A percentile compares a stretch with the other conserved stretches of the same genome.
phyloP scores from a whole-genome alignment of 148 eudicot species.

The Heliamphora exappendiculata region DNA sequence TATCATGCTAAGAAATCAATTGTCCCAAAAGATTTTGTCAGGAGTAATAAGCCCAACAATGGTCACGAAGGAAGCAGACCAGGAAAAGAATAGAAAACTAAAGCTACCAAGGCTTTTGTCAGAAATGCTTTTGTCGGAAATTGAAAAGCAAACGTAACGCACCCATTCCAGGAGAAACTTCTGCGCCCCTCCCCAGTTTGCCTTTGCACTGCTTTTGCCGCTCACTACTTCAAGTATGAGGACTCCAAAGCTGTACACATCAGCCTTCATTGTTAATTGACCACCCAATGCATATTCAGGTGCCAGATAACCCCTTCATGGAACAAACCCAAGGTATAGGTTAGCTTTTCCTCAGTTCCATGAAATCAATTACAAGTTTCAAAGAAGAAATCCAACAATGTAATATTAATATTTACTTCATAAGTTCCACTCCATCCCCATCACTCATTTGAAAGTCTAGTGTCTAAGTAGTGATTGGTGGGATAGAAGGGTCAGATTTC shows the following conservation, averaged over 20 bases:
- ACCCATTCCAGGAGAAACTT: constrained; percentile 85
- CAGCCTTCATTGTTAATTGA: constrained; percentile 79
- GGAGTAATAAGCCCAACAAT: not conserved
- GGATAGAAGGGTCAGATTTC: no score
- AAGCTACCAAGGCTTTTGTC: not conserved
- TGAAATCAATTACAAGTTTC: not conserved
- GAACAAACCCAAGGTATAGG: constrained; percentile 11
- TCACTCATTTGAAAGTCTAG: no score
- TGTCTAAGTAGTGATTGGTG: no score
- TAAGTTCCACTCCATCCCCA: no score
- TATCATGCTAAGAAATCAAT: not conserved
- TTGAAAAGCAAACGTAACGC: constrained; percentile 13
- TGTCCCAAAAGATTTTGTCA: not conserved
- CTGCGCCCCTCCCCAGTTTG: constrained; percentile 48
- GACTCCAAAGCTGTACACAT: constrained; percentile 91
- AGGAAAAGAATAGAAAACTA: not conserved
- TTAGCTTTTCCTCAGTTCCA: constrained; percentile 4
- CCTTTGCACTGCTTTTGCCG: constrained; percentile 57
- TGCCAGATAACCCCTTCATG: constrained; percentile 87
- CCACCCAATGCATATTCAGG: constrained; percentile 90
- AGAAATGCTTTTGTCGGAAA: not conserved
- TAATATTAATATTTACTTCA: no score
- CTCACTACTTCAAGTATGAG: constrained; percentile 70
- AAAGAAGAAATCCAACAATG: not conserved
- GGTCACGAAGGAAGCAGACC: not conserved